Percentiles rank a stretch among this genome's conserved stretches.
These are phyloP conservation scores for Sphaerosporella brunnea DNA, from an alignment of 495 filamentous ascomycete species.

Conservation along the genomic window DNA sequence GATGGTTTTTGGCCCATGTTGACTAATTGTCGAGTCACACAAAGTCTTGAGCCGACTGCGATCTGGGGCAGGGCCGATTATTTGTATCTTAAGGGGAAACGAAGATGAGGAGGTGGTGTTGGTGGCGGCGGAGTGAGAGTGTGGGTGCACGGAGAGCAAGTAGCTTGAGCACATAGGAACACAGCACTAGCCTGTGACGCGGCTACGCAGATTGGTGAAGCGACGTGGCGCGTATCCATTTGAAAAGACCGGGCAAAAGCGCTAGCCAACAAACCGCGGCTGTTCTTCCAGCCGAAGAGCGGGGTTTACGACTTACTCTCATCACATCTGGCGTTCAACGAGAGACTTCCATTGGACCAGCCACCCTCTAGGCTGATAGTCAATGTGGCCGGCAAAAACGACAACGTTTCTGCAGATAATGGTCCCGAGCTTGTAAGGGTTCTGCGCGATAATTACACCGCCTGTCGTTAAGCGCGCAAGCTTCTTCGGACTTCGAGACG, in stretches of 20 bases:
- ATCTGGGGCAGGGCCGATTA: too few relatives aligned
- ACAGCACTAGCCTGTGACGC: neutral
- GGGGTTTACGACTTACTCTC: too few relatives aligned
- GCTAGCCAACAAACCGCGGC: neutral
- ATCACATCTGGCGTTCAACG: too few relatives aligned
- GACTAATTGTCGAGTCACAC: neutral
- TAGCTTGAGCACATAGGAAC: neutral
- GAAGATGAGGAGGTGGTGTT: neutral
- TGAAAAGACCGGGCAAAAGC: neutral
- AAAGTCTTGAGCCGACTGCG: too few relatives aligned
- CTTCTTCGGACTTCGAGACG: too few relatives aligned
- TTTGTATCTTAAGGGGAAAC: too few relatives aligned
- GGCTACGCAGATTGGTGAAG: neutral
- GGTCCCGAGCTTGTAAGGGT: too few relatives aligned
- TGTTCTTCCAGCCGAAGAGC: neutral
- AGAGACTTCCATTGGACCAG: too few relatives aligned
- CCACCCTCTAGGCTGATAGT: neutral
- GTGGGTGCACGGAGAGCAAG: neutral
- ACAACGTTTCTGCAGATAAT: too few relatives aligned
- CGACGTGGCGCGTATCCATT: neutral
- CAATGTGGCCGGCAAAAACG: neutral
- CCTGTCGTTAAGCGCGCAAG: too few relatives aligned
- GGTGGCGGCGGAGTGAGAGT: neutral
- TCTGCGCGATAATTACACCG: too few relatives aligned
- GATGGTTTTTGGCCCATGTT: constrained; percentile 4